Evolutionary conservation across 2,329 filamentous ascomycete genomes (phyloP).

Genomic region (Metarhizium sp.): DNA sequence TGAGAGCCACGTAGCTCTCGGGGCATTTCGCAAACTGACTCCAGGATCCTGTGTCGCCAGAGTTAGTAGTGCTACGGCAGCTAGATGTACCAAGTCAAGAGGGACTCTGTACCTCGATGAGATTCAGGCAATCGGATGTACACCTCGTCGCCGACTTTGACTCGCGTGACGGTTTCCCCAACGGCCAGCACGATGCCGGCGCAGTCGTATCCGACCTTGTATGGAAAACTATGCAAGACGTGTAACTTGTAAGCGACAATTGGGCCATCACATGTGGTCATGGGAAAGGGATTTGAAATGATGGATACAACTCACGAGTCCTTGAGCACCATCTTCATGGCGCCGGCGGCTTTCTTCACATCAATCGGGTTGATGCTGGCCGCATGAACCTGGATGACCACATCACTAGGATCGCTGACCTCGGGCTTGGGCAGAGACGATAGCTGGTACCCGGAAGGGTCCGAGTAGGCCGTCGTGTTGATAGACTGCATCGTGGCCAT

Average conservation of each 20-base stretch:
- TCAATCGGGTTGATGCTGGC: slow-evolving; percentile 36
- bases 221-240: slow-evolving; percentile 23
- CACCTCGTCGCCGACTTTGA: slow-evolving; percentile 21
- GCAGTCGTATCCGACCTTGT: slow-evolving; percentile 32
- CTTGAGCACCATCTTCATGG: slow-evolving; percentile 20
- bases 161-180: slow-evolving; percentile 20
- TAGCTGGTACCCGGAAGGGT: slow-evolving; percentile 13
- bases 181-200: slow-evolving; percentile 27
- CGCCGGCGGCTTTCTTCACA: slow-evolving; percentile 29
- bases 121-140: slow-evolving; percentile 14
- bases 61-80: not conserved
- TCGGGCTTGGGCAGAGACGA: slow-evolving; percentile 12
- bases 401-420: slow-evolving; percentile 12
- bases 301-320: slow-evolving; percentile 17
- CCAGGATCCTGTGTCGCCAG: slow-evolving; percentile 19
- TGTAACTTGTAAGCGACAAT: not conserved
- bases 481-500: slow-evolving; percentile 12
- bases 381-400: slow-evolving; percentile 30
- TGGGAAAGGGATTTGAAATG: not conserved
- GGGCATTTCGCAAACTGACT: slow-evolving; percentile 25
- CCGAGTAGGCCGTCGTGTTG: slow-evolving; percentile 10
- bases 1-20: slow-evolving; percentile 24
- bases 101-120: slow-evolving; percentile 8
- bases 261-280: not conserved
- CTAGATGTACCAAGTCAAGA: not conserved